phyloP scores from a whole-genome alignment of 2,329 filamentous ascomycete species.

The Alternaria infectoria region DNA sequence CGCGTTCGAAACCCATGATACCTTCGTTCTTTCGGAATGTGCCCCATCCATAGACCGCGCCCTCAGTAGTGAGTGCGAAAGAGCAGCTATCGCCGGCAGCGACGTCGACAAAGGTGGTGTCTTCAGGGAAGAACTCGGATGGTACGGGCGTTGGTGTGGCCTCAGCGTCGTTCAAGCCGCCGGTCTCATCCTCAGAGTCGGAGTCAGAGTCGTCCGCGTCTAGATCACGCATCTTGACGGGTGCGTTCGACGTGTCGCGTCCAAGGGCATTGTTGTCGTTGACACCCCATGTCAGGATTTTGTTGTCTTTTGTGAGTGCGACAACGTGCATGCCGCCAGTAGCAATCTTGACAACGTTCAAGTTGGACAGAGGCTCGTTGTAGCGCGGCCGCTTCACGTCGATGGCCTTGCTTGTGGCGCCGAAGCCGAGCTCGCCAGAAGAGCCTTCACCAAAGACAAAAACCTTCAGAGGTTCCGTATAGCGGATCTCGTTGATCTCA shows the following conservation, averaged over 20 bases:
- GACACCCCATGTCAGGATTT: constrained; percentile 85
- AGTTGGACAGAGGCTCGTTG: constrained; percentile 65
- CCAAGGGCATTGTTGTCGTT: constrained; percentile 85
- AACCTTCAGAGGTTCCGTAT: constrained; percentile 68
- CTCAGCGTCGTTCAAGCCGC: constrained; percentile 75
- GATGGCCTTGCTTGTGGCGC: constrained; percentile 67
- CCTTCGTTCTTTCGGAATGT: constrained; percentile 76
- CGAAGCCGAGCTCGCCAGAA: constrained; percentile 83
- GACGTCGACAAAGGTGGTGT: constrained; percentile 70
- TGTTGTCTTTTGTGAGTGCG: constrained; percentile 79
- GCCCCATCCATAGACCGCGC: constrained; percentile 82
- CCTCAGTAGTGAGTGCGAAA: constrained; percentile 77
- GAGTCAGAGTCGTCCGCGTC: constrained; percentile 56
- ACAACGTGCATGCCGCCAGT: constrained; percentile 83
- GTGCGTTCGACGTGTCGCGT: constrained; percentile 69
- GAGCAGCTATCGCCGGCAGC: constrained; percentile 76
- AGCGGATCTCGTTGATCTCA: constrained; percentile 68
- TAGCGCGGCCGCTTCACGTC: constrained; percentile 78
- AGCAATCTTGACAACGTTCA: constrained; percentile 75
- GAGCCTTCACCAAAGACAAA: constrained; percentile 82
- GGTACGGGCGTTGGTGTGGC: constrained; percentile 68
- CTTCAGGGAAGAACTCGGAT: constrained; percentile 62
- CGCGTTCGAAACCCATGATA: constrained; percentile 67
- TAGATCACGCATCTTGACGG: constrained; percentile 65
- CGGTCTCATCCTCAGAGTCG: constrained; percentile 60